Evolutionary conservation across 371 early-diverging fungal genomes (phyloP), one percentile per base, ranked within the genome.

Genomic region (Dinochytrium kinnereticum): DNA sequence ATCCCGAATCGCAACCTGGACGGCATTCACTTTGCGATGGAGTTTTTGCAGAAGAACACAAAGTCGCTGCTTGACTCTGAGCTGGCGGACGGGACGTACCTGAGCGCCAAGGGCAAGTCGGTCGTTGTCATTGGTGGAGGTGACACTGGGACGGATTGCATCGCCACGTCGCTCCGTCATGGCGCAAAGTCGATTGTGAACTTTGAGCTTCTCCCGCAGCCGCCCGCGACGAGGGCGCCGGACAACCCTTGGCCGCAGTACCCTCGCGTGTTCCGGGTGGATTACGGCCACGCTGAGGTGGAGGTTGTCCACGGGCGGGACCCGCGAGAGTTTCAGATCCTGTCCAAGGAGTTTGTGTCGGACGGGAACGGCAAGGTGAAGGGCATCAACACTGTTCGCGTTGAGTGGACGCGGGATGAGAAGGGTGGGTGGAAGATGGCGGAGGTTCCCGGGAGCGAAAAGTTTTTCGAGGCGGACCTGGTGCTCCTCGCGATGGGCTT

Each of bases 111-210:
- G 80, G 96, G 90, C 82, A 96, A 95, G 87, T 85, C 93, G 69
- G 98, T 98, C 0, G 85, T 98, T 74, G 96, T 98, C 24, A 96
- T 98, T 86, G 98, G 98, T 83, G 98, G 96, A 76, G 98, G 98
- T 72, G 98, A 97, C 80, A 98, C 98, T 17, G 97, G 96, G 76
- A 94, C 92, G 76, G 98, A 98, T 78, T 97, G 97, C 83, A 94
- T 96, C 65, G 98, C 92, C 68, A 97, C 98, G 17, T 90, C 96
- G 19, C 82, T 95, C 28, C 93, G 98, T 69, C 96, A 96, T 72
- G 86, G 86, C 49, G 97, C 97, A 38, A 90, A 87, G 70, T 91
- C 91, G 55, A 91, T 98, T 37, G 88, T 91, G 77, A 97, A 97
- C 90, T 98, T 98, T 90, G 97, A 98, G 80, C 85, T 98, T 70